Evolutionary conservation across 2,329 filamentous ascomycete species (phyloP), one percentile per base, ranked within the genome.

Genomic region (Gaeumannomyces tritici): DNA sequence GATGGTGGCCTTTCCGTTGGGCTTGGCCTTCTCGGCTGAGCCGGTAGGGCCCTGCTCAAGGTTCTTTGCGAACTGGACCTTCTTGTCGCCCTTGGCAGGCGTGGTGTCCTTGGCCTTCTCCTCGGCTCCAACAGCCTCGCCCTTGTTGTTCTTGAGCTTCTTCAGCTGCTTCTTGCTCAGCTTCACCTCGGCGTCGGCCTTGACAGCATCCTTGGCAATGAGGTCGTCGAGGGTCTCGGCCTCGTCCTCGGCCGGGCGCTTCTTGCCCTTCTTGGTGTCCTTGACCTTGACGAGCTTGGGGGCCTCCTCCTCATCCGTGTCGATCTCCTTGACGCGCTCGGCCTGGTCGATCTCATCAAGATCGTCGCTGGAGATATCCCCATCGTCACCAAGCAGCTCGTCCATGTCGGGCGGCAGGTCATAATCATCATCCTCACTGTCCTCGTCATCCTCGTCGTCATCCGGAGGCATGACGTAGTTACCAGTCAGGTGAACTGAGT

Each of bases 101-200:
- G 68, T 62, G 55, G 71, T 66, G 28, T 77, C 76, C 68, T 80
- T 79, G 65, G 47, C 59, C 59, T 61, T 61, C 69, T 88, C 84
- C 69, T 88, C 84, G 57, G 80, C 78, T 61, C 82, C 77, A 64
- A 89, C 85, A 64, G 95, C 88, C 74, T 97, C 89, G 68, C 93
- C 95, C 75, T 96, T 91, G 83, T 98, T 98, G 84, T 96, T 97
- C 87, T 96, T 96, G 67, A 93, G 84, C 84, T 97, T 97, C 89
- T 99, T 98, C 71, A 89, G 84, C 77, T 98, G 91, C 82, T 96
- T 97, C 85, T 97, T 97, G 84, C 87, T 93, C 66, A 92, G 83
- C 80, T 93, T 93, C 68, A 82, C 74, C 69, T 92, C 89, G 66
- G 83, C 74, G 72, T 63, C 42, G 67, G 77, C 73, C 64, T 81